Percentiles rank a stretch among this genome's conserved stretches.
phyloP scores from a whole-genome alignment of 176 grass and related monocot genomes.

The Cenchrus fungigraminus region DNA sequence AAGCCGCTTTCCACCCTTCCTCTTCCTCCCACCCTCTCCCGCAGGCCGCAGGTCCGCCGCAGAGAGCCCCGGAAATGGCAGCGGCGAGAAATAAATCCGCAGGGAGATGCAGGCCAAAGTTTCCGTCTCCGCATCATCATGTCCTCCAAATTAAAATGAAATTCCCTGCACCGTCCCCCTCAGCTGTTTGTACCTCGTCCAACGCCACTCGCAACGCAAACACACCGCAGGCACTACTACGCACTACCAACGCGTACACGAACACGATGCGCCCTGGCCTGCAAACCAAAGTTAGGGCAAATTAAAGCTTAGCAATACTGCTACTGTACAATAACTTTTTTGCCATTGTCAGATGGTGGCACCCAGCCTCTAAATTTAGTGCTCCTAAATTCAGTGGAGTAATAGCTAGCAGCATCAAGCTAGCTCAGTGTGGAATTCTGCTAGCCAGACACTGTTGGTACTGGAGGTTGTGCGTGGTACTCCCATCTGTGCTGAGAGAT shows the following conservation, averaged over 20 bases:
- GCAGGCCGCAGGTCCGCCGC: too few relatives aligned
- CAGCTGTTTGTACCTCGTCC: not conserved
- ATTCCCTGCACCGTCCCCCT: not conserved
- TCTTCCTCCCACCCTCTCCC: too few relatives aligned
- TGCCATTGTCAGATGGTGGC: too few relatives aligned
- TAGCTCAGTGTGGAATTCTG: not conserved
- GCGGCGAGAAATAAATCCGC: not conserved
- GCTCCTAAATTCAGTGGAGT: too few relatives aligned
- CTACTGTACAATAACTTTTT: too few relatives aligned
- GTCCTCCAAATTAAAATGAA: constrained; percentile 9
- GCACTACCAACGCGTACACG: not conserved
- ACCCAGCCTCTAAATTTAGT: too few relatives aligned
- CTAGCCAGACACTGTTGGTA: not conserved
- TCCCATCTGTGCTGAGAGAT: not conserved
- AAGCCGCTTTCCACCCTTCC: not conserved
- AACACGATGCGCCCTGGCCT: not conserved
- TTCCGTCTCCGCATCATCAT: constrained; percentile 41
- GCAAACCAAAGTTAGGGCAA: not conserved
- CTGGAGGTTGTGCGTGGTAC: not conserved
- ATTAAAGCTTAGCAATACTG: too few relatives aligned
- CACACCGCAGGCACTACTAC: not conserved
- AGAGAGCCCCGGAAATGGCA: not conserved
- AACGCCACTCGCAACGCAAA: not conserved
- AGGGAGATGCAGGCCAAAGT: constrained; percentile 22
- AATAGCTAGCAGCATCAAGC: too few relatives aligned